Conservation (phyloP, 192 early-diverging fungal genomes). For the Coemansia sp. region DNA sequence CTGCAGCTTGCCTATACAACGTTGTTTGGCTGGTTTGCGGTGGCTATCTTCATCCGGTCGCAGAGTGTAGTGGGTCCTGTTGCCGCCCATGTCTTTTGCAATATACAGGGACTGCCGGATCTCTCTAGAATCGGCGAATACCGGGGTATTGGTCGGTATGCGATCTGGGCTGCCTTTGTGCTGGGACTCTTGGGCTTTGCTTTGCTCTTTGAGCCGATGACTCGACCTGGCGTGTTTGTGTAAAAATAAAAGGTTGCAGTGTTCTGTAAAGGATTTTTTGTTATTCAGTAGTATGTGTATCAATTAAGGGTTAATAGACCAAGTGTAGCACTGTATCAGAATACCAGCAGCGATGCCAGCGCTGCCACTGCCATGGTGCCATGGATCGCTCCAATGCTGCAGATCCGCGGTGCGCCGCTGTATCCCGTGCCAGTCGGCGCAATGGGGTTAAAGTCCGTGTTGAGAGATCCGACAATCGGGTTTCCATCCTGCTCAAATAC, state of each 20-base stretch:
- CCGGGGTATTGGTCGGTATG: constrained; percentile 6
- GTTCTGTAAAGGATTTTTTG: neutral
- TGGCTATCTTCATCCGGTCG: constrained; percentile 24
- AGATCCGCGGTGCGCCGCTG: constrained; percentile 12
- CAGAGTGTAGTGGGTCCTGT: constrained; percentile 25
- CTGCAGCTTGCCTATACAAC: constrained; percentile 42
- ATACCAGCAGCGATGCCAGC: neutral
- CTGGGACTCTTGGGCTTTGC: constrained; percentile 18
- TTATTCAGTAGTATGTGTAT: neutral
- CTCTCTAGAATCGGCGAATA: neutral
- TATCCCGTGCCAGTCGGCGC: constrained; percentile 41
- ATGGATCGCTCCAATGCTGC: too few relatives aligned
- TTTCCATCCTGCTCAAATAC: constrained; percentile 34
- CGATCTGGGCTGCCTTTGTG: constrained; percentile 31
- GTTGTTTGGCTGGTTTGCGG: constrained; percentile 47
- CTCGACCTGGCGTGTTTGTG: constrained; percentile 27
- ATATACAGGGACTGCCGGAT: constrained; percentile 35
- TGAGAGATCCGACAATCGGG: constrained; percentile 35
- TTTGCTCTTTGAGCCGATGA: constrained; percentile 49
- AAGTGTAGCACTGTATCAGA: neutral
- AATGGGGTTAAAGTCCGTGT: constrained; percentile 23
- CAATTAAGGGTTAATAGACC: too few relatives aligned
- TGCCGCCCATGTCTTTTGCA: constrained; percentile 36
- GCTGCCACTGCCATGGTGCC: neutral
- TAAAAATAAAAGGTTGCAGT: neutral